Evolutionary conservation across 805 yeast genomes (phyloP), one percentile per base, ranked within the genome.

Genomic region (Candida bentonensis): DNA sequence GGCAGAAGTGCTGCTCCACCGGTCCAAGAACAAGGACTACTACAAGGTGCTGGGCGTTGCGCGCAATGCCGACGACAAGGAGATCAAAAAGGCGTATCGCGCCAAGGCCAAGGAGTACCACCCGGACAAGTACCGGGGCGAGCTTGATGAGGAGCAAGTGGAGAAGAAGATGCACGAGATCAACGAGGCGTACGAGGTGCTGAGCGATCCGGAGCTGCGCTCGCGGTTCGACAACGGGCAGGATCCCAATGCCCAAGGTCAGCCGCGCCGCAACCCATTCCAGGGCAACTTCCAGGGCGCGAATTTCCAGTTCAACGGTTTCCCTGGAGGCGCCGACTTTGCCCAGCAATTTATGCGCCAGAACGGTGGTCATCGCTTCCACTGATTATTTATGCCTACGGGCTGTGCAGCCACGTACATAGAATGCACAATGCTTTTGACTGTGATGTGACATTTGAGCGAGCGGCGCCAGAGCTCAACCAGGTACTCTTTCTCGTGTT

Each of bases 141-240:
- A 79, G 30, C 59, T 81, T 47, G 68, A 78, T 5, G 70, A 74
- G 23, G 84, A 78, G 25, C 73, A 81, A 47, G 80, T 82, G 28
- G 95, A 86, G 61, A 67, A 67, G 42, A 84, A 82, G 54, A 92
- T 89, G 88, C 86, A 94, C 41, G 88, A 81, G 45, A 83, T 89
- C 50, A 92, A 89, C 61, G 85, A 82, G 57, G 97, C 97, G 0
- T 87, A 92, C 61, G 96, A 87, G 58, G 79, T 81, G 2, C 67
- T 89, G 28, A 74, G 87, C 7, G 77, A 82, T 51, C 74, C 75
- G 1, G 82, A 77, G 40, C 65, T 73, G 47, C 72, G 78, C 47
- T 72, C 66, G 40, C 72, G 77, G 41, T 89, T 82, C 55, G 95
- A 88, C 57, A 51, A 66, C 22, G 54, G 53, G 20, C 47, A 46